phyloP scores from a whole-genome alignment of 345 rosid species.

The Atalantia buxifolia region DNA sequence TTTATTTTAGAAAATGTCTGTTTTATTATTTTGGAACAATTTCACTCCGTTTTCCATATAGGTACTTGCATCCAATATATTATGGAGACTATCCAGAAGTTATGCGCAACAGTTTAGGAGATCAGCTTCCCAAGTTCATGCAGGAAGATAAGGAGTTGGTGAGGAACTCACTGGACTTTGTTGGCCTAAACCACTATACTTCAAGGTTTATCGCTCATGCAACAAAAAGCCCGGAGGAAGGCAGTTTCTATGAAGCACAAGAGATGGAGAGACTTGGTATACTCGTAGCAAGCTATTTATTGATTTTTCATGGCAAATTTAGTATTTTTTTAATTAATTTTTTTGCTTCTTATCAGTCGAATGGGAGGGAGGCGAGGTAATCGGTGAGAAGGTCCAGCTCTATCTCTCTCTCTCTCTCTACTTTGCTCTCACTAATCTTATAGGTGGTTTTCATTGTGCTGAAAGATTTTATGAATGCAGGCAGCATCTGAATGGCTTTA shows the following conservation, averaged over 20 bases:
- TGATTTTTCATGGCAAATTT: neutral
- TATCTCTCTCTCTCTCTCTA: neutral
- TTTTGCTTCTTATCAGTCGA: slow-evolving; percentile 40
- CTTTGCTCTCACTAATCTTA: neutral
- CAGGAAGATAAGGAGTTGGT: slow-evolving; percentile 65
- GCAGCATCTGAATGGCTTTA: slow-evolving; percentile 95
- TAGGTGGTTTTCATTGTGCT: neutral
- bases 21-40: neutral
- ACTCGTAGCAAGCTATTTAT: neutral
- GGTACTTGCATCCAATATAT: slow-evolving; percentile 81
- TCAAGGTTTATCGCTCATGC: slow-evolving; percentile 69
- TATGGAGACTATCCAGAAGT: slow-evolving; percentile 79
- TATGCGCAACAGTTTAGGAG: slow-evolving; percentile 64
- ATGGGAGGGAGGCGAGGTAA: slow-evolving; percentile 73
- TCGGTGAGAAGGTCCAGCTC: slow-evolving; percentile 69
- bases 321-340: slow-evolving; percentile 8
- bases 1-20: neutral
- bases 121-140: slow-evolving; percentile 66
- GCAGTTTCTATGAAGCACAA: slow-evolving; percentile 56
- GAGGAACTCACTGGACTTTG: slow-evolving; percentile 60
- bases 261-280: slow-evolving; percentile 64
- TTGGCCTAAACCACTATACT: slow-evolving; percentile 90
- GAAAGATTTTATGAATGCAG: slow-evolving; percentile 39
- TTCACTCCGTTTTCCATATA: slow-evolving; percentile 9
- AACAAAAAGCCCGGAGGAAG: slow-evolving; percentile 37